Conservation (phyloP, 1,139 yeast species). For the Blastobotrys malaysiensis region DNA sequence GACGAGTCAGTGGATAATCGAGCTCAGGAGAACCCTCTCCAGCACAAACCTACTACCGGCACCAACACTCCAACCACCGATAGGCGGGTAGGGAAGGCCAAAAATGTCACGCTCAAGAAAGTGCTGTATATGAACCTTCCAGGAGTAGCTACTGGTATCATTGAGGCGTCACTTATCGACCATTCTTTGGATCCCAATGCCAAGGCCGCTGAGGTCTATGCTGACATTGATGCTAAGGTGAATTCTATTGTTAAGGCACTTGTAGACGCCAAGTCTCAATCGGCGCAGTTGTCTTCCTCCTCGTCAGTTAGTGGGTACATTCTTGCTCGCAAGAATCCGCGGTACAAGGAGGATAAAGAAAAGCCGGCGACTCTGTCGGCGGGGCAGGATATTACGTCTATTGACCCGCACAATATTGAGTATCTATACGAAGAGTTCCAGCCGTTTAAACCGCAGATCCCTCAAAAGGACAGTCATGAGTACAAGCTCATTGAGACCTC, state of each 20-base stretch:
- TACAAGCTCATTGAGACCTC: conserved; percentile 20
- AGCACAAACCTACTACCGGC: conserved; percentile 3
- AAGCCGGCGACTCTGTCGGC: conserved; percentile 6
- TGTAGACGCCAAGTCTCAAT: conserved; percentile 43
- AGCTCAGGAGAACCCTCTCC: conserved; percentile 15
- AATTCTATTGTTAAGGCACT: conserved; percentile 42
- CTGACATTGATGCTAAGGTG: conserved; percentile 18
- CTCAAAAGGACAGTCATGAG: conserved; percentile 27
- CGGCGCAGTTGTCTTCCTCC: conserved; percentile 26
- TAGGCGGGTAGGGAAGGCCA: conserved; percentile 31
- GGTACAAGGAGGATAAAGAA: conserved; percentile 40
- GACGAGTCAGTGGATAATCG: conserved; percentile 20
- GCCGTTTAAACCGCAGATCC: conserved; percentile 60
- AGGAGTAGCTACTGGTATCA: conserved; percentile 71
- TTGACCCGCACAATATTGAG: conserved; percentile 37
- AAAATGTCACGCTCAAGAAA: conserved; percentile 45
- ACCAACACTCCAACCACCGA: too few relatives aligned
- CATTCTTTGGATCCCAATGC: conserved; percentile 44
- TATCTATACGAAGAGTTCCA: conserved; percentile 75
- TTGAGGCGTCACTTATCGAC: conserved; percentile 50
- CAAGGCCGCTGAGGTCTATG: conserved; percentile 24
- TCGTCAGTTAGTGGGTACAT: conserved; percentile 54
- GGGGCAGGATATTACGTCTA: conserved; percentile 21
- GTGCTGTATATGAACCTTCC: conserved; percentile 63
- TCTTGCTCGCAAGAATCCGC: conserved; percentile 55